Base-by-base conservation (phyloP, 257 asterid genomes). In the Solanum medicagineum region DNA sequence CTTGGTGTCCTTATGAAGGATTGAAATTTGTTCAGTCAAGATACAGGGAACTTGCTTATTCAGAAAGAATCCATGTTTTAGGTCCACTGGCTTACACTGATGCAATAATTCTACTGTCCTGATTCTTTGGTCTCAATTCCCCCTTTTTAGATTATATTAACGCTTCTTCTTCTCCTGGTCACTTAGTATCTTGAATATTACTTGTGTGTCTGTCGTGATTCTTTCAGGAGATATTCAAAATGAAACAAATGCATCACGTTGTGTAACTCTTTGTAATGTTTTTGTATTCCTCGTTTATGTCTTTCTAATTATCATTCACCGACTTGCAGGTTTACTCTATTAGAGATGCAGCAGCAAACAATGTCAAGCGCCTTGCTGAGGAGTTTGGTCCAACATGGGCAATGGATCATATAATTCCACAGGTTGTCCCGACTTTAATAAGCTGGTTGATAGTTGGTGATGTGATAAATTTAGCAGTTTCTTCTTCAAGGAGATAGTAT, bases 351-450 rank as follows among this genome's bases (percentile, higher is more conserved):
- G 98, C 98, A 73, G 93, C 97, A 32, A 93, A 92, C 89, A 93
- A 92, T 89, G 92, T 92, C 87, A 92, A 92, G 85, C 98, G 98
- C 47, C 92, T 95, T 70, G 97, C 98, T 1, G 98, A 95, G 84
- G 98, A 95, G 86, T 95, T 95, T 29, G 97, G 98, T 83, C 98
- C 97, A 79, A 96, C 92, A 84, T 95, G 98, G 98, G 98, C 98
- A 85, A 93, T 93, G 97, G 97, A 93, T 86, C 98, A 95, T 87
- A 95, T 95, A 80, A 85, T 95, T 88, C 98, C 98, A 54, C 98
- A 92, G 98, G 98, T 94, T 85, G 86, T 22, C 59, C 71, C 69
- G 74, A 42, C 36, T 56, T 73, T 10, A 68, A 54, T 49, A 55
- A 85, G 44, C 32, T 42, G 65, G 70, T 70, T 70, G 13, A 55